phyloP scores from a whole-genome alignment of 768 basidiomycete species.

The Tricholoma furcatifolium region DNA sequence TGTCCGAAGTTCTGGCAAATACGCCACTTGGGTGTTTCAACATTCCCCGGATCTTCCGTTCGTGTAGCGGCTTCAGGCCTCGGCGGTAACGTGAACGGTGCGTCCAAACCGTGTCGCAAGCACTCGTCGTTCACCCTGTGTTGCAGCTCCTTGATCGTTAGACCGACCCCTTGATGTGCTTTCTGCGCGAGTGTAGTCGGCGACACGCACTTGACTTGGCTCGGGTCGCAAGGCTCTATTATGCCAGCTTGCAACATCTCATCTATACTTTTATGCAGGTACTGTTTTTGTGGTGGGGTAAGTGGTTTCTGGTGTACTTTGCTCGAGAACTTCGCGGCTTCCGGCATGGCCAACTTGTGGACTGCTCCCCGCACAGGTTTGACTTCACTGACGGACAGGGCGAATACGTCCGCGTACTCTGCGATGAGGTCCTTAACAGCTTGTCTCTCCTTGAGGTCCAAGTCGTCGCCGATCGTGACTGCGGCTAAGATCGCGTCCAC shows the following conservation, averaged over 20 bases:
- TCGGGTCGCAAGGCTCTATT: conserved; percentile 24
- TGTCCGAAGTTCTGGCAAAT: no score
- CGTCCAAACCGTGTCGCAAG: no score
- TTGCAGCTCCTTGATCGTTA: conserved; percentile 31
- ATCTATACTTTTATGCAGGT: conserved; percentile 30
- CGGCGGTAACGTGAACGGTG: no score
- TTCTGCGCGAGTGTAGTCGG: no score
- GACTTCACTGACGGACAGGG: no score
- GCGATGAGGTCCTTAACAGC: conserved; percentile 15
- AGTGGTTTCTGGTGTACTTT: no score
- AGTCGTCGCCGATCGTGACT: conserved; percentile 27
- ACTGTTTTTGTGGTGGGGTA: no score
- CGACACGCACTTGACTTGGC: conserved; percentile 7
- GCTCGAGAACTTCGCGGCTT: conserved; percentile 24
- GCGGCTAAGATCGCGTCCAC: conserved; percentile 18
- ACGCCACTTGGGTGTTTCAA: no score
- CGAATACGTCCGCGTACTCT: conserved; percentile 36
- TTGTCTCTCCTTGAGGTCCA: conserved; percentile 18
- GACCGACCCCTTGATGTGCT: conserved; percentile 23
- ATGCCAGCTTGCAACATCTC: conserved; percentile 33
- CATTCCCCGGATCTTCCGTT: no score
- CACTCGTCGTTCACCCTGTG: no score
- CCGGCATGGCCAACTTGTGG: conserved; percentile 33
- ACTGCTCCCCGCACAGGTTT: conserved; percentile 25
- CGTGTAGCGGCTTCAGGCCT: no score